phyloP scores from a whole-genome alignment of 306 rosid species.

The Betula pendula region DNA sequence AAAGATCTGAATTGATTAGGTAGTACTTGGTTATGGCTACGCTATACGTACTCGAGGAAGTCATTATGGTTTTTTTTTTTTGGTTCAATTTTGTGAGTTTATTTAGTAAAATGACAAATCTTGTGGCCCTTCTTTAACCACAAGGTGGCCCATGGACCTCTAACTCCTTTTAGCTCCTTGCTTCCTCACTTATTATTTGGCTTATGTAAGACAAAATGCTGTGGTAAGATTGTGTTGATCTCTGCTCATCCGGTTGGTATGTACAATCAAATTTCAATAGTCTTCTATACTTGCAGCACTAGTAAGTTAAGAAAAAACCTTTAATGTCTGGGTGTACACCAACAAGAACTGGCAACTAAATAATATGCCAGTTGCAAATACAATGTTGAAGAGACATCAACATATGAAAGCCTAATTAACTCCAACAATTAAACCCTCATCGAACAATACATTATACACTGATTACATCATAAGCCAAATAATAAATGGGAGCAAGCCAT shows the following conservation, averaged over 20 bases:
- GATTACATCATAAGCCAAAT: not conserved
- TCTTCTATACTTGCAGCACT: not conserved
- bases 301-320: not conserved
- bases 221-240: not conserved
- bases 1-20: not conserved
- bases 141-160: not conserved
- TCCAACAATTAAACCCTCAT: not conserved
- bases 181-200: not conserved
- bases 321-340: not conserved
- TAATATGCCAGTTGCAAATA: no score
- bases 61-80: no score
- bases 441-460: no score
- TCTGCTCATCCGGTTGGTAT: not conserved
- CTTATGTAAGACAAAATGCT: not conserved
- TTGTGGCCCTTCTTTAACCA: not conserved
- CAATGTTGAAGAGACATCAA: no score
- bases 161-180: not conserved
- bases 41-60: not conserved
- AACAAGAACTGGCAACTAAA: no score
- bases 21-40: not conserved
- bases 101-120: not conserved
- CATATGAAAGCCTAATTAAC: not conserved
- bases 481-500: conserved; percentile 8
- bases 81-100: not conserved
- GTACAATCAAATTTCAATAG: not conserved